Percentiles rank a stretch among this genome's conserved stretches.
Evolutionary conservation across 2,329 filamentous ascomycete species (phyloP).

Genomic region (Escovopsis weberi): DNA sequence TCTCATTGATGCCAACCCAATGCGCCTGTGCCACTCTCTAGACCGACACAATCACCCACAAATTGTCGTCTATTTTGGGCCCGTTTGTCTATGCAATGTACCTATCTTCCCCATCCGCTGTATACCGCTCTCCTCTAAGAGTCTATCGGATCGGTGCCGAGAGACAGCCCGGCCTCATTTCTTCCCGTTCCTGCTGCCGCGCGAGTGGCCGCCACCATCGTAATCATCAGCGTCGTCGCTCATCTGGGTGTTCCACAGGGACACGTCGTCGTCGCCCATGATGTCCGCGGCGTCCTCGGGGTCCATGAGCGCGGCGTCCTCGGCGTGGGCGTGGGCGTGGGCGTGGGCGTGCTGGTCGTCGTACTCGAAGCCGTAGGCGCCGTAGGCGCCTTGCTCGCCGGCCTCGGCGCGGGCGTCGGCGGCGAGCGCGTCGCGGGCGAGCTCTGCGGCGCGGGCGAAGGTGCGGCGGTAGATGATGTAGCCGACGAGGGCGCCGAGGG

Average conservation of each 20-base stretch:
- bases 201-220: neutral
- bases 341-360: constrained; percentile 16
- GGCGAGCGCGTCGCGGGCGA: constrained; percentile 31
- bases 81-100: no score
- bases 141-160: no score
- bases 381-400: constrained; percentile 13
- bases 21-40: no score
- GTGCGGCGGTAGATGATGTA: constrained; percentile 70
- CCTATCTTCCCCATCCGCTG: no score
- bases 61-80: no score
- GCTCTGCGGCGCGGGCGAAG: constrained; percentile 46
- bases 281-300: constrained; percentile 37
- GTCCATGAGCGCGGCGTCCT: constrained; percentile 28
- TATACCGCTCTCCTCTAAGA: no score
- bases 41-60: no score
- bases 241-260: constrained; percentile 34
- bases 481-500: constrained; percentile 62
- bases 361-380: constrained; percentile 12
- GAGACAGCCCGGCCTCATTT: neutral
- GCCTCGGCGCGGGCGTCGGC: constrained; percentile 13
- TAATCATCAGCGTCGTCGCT: constrained; percentile 13
- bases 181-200: neutral
- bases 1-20: no score
- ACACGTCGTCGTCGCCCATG: constrained; percentile 46
- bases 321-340: constrained; percentile 6